Percentiles rank a stretch among this genome's conserved stretches.
Evolutionary conservation across 2,329 filamentous ascomycete genomes (phyloP).

Genomic region (Ophiostoma fasciatum): DNA sequence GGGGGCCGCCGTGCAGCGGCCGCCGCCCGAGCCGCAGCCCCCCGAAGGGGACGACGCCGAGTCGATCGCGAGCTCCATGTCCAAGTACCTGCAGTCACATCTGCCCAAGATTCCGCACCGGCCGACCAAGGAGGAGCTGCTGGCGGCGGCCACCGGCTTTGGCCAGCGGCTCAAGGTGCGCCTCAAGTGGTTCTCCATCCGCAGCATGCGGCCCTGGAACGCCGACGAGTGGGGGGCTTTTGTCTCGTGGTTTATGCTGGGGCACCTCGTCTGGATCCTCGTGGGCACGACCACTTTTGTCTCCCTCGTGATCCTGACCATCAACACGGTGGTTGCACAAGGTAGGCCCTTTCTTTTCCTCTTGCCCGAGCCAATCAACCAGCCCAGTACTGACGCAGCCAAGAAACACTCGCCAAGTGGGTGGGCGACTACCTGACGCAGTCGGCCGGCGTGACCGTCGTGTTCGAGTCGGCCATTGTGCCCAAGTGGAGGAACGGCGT

Average conservation of each 20-base stretch:
- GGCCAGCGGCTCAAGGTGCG: slow-evolving; percentile 80
- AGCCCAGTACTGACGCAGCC: slow-evolving; percentile 1
- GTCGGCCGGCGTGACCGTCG: slow-evolving; percentile 81
- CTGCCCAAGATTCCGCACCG: slow-evolving; percentile 64
- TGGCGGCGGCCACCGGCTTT: slow-evolving; percentile 84
- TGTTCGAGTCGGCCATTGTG: slow-evolving; percentile 96
- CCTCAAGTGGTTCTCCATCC: slow-evolving; percentile 96
- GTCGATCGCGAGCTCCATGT: slow-evolving; percentile 35
- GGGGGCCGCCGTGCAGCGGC: neutral
- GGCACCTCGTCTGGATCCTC: slow-evolving; percentile 90
- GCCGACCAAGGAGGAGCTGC: slow-evolving; percentile 82
- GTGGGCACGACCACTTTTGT: slow-evolving; percentile 96
- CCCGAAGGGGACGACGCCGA: slow-evolving; percentile 19
- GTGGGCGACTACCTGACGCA: slow-evolving; percentile 91
- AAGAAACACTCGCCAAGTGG: slow-evolving; percentile 85
- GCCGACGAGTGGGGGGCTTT: slow-evolving; percentile 93
- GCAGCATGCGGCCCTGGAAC: slow-evolving; percentile 88
- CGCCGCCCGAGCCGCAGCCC: slow-evolving; percentile 6
- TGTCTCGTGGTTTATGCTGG: slow-evolving; percentile 85
- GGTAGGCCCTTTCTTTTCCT: slow-evolving; percentile 31
- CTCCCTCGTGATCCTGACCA: slow-evolving; percentile 73
- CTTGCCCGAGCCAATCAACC: neutral
- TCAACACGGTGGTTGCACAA: slow-evolving; percentile 95
- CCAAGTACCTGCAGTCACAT: slow-evolving; percentile 43
- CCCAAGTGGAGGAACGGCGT: slow-evolving; percentile 91